Base-by-base conservation (phyloP, 2,329 filamentous ascomycete genomes). In the Dryadomyces quercivorus region DNA sequence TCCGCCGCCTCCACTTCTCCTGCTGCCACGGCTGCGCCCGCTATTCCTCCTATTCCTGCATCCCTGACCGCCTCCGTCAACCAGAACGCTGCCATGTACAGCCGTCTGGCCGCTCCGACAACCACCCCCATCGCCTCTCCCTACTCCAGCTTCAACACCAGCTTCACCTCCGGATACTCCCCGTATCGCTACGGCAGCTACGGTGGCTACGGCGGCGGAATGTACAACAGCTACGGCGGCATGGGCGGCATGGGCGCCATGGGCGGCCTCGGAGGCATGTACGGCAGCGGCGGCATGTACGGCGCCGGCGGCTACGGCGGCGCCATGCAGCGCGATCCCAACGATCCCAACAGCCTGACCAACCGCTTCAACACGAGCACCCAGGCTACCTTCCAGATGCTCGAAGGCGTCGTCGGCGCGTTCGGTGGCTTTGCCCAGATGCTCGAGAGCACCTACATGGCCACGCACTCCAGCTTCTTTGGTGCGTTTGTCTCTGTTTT, bases 381-480 rank as follows among this genome's bases (percentile, higher is more conserved):
- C 0, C 88, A 93, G 63, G 88, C 92, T 12, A 98, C 93, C 0
- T 98, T 98, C 66, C 93, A 97, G 75, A 89, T 98, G 78, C 89
- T 98, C 52, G 93, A 98, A 72, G 93, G 91, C 62, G 87, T 98
- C 56, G 93, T 98, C 15, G 88, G 89, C 22, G 91, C 93, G 2
- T 98, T 98, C 74, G 91, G 91, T 20, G 93, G 94, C 0, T 97
- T 98, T 66, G 89, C 94, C 13, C 93, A 98, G 74, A 98, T 98
- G 93, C 78, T 98, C 31, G 93, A 98, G 72, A 97, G 93, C 74
- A 97, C 93, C 12, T 98, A 96, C 64, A 98, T 98, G 94, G 93
- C 94, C 34, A 98, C 93, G 0, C 93, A 98, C 70, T 96, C 91
- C 6, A 95, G 89, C 53, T 98, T 98, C 70, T 98, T 97, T 65